Evolutionary conservation across 352 stramenopile species (phyloP).

Genomic region (Phytopythium sindhum): DNA sequence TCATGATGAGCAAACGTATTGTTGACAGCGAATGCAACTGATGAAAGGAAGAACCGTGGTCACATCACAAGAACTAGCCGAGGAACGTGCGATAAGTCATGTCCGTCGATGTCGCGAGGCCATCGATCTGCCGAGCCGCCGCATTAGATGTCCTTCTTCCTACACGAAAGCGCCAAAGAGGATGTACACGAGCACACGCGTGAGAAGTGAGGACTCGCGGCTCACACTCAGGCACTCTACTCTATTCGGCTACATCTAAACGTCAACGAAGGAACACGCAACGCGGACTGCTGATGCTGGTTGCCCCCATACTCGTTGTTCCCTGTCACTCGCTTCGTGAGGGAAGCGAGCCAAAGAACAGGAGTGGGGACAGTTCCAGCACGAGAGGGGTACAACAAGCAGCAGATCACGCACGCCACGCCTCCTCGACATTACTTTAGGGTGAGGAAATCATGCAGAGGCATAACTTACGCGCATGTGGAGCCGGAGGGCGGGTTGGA

Average conservation of each 20-base stretch:
- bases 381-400: not conserved
- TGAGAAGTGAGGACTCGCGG: not conserved
- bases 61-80: not conserved
- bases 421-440: slow-evolving; percentile 3
- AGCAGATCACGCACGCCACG: not conserved
- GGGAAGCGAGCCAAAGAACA: not conserved
- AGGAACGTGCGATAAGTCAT: not conserved
- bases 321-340: not conserved
- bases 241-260: not conserved
- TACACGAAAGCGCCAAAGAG: not conserved
- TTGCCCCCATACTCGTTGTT: not conserved
- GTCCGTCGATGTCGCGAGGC: not conserved
- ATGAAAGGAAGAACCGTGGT: not conserved
- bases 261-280: not conserved
- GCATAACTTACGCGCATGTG: slow-evolving; percentile 52
- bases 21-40: not conserved
- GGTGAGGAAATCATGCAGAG: slow-evolving; percentile 6
- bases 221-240: not conserved
- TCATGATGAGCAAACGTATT: not conserved
- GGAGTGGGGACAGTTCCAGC: not conserved
- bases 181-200: slow-evolving; percentile 2
- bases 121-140: not conserved
- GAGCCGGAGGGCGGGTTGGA: slow-evolving; percentile 18
- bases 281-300: not conserved
- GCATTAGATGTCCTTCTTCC: slow-evolving; percentile 4